These are phyloP conservation scores for Arabis alpina DNA, from an alignment of 345 rosid species.

Conservation along the genomic window DNA sequence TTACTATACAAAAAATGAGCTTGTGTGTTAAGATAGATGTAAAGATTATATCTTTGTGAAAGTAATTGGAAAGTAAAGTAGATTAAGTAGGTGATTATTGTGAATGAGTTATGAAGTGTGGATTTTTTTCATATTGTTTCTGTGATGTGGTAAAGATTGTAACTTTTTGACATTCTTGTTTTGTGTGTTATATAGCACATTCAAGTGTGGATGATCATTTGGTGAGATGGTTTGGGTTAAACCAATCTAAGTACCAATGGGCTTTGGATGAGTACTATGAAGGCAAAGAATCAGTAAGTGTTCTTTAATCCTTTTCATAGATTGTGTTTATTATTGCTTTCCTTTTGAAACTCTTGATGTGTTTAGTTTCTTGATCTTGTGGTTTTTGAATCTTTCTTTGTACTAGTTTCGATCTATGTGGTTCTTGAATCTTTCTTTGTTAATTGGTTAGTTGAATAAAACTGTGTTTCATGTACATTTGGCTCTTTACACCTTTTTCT, in stretches of 20 bases:
- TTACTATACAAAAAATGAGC: too few species aligned
- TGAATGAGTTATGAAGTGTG: too few species aligned
- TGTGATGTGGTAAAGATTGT: constrained; percentile 3
- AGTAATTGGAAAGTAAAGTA: too few species aligned
- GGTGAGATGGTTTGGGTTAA: constrained; percentile 98
- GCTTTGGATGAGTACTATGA: constrained; percentile 93
- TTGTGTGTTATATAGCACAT: constrained; percentile 89
- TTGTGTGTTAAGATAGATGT: too few species aligned
- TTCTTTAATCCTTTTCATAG: constrained; percentile 8
- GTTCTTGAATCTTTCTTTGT: neutral
- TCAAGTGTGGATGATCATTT: constrained; percentile 94
- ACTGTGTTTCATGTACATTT: constrained; percentile 15
- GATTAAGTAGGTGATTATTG: too few species aligned
- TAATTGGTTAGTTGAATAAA: constrained; percentile 5
- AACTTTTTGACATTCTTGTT: constrained; percentile 8
- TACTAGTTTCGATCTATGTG: neutral
- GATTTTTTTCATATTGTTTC: too few species aligned
- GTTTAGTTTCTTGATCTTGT: constrained; percentile 4
- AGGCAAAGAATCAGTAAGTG: constrained; percentile 77
- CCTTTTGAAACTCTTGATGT: too few species aligned
- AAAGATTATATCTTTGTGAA: too few species aligned
- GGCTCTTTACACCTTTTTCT: too few species aligned
- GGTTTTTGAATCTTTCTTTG: constrained; percentile 1
- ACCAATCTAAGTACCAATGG: constrained; percentile 99
- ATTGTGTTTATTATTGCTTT: neutral